Conservation (phyloP, 495 filamentous ascomycete genomes). For the Sphaerosporella brunnea region DNA sequence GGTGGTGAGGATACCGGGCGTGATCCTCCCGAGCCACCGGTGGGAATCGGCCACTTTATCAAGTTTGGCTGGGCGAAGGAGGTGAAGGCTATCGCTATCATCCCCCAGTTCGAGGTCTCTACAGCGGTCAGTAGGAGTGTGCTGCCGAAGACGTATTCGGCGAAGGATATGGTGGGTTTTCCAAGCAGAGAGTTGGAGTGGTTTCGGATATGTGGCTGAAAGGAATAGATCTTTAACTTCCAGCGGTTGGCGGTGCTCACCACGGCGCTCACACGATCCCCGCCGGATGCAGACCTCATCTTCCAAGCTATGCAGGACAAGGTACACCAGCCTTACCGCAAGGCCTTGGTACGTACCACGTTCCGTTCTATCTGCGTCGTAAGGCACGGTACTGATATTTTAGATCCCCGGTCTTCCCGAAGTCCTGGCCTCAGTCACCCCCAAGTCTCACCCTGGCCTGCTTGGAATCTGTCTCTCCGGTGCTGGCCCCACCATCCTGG, state of each 20-base stretch:
- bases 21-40: slow-evolving; percentile 67
- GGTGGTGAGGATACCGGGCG: slow-evolving; percentile 76
- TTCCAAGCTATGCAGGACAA: slow-evolving; percentile 96
- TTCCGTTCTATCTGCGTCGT: too few relatives aligned
- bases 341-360: slow-evolving; percentile 38
- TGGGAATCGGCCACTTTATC: slow-evolving; percentile 78
- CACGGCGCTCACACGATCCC: slow-evolving; percentile 64
- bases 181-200: too few relatives aligned
- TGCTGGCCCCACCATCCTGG: slow-evolving; percentile 85
- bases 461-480: slow-evolving; percentile 85
- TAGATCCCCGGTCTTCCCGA: slow-evolving; percentile 75
- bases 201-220: slow-evolving; percentile 4
- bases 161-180: slow-evolving; percentile 49
- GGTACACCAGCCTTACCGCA: slow-evolving; percentile 85
- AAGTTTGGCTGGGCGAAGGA: slow-evolving; percentile 82
- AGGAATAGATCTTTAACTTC: slow-evolving; percentile 63
- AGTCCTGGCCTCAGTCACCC: slow-evolving; percentile 70
- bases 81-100: slow-evolving; percentile 87
- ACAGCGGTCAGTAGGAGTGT: slow-evolving; percentile 75
- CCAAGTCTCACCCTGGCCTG: slow-evolving; percentile 65
- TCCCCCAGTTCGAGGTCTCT: slow-evolving; percentile 82
- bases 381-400: too few relatives aligned
- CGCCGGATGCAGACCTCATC: slow-evolving; percentile 83
- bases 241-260: slow-evolving; percentile 80
- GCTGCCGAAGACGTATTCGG: slow-evolving; percentile 54